Evolutionary conservation across 2,329 filamentous ascomycete genomes (phyloP), one percentile per base, ranked within the genome.

Genomic region (Exophiala spinifera): DNA sequence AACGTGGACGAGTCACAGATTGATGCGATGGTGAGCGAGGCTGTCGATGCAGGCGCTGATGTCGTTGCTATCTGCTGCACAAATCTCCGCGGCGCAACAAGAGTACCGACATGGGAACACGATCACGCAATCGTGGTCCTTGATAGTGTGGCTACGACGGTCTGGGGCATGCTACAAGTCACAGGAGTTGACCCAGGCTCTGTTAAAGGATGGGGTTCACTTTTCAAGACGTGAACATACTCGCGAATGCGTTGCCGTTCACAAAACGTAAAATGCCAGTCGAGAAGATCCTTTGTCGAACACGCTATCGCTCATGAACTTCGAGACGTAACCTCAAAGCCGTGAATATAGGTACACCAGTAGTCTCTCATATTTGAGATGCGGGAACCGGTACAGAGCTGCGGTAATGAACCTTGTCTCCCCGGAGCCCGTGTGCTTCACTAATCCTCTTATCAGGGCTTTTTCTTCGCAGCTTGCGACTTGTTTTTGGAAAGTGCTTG

Each of bases 21-120:
- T 6, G 52, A 55, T 20, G 37, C 31, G 4, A 20, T 43, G 47
- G 61, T 72, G 14, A 53, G 68, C 37, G 67, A 65, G 34, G 61
- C 64, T 14, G 58, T 66, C 3, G 55, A 54, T 3, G 60, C 61
- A 23, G 65, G 65, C 14, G 63, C 67, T 1, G 55, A 70, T 51
- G 69, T 67, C 4, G 62, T 75, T 1, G 67, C 66, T 8, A 72
- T 71, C 2, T 74, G 75, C 59, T 76, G 73, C 62, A 77, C 73
- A 8, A 75, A 75, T 57, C 61, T 75, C 33, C 63, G 63, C 15
- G 73, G 71, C 1, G 74, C 73, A 5, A 70, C 72, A 48, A 60
- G 69, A 11, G 72, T 66, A 3, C 60, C 56, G 5, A 34, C 61
- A 13, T 76, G 73, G 74, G 74, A 76, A 56, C 46, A 62, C 34